These are phyloP conservation scores for Brettanomyces custersianus DNA, from an alignment of 805 yeast genomes.

Conservation along the genomic window DNA sequence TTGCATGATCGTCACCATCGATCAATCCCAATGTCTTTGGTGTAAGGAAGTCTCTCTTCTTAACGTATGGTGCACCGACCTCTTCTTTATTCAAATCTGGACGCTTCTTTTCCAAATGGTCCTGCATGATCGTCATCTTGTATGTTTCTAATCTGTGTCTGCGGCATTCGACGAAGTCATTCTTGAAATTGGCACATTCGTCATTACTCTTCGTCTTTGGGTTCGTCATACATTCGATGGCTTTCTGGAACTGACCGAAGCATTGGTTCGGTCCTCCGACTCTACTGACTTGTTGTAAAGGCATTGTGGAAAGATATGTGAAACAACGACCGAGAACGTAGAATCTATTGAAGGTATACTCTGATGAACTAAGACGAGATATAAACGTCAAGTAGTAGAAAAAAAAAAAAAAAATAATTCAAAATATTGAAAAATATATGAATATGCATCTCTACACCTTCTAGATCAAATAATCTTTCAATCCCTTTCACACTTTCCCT, in stretches of 20 bases:
- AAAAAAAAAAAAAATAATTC: too few species aligned
- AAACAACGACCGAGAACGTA: too few species aligned
- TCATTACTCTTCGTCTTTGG: conserved; percentile 21
- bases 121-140: conserved; percentile 25
- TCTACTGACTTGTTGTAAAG: conserved; percentile 26
- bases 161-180: conserved; percentile 30
- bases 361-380: background rate
- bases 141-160: conserved; percentile 28
- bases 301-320: conserved; percentile 17
- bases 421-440: too few species aligned
- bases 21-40: conserved; percentile 30
- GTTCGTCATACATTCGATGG: conserved; percentile 30
- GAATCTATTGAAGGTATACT: background rate
- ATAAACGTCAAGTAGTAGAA: background rate
- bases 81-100: conserved; percentile 20
- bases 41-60: conserved; percentile 29
- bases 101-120: conserved; percentile 22
- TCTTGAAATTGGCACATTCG: conserved; percentile 24
- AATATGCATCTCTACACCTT: too few species aligned
- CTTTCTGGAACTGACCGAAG: conserved; percentile 29
- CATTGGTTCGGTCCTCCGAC: conserved; percentile 31
- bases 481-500: too few species aligned
- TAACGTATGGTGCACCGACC: conserved; percentile 31
- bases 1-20: conserved; percentile 27
- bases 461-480: too few species aligned